Evolutionary conservation across 495 filamentous ascomycete genomes (phyloP).

Genomic region (Penicillium robsamsonii): DNA sequence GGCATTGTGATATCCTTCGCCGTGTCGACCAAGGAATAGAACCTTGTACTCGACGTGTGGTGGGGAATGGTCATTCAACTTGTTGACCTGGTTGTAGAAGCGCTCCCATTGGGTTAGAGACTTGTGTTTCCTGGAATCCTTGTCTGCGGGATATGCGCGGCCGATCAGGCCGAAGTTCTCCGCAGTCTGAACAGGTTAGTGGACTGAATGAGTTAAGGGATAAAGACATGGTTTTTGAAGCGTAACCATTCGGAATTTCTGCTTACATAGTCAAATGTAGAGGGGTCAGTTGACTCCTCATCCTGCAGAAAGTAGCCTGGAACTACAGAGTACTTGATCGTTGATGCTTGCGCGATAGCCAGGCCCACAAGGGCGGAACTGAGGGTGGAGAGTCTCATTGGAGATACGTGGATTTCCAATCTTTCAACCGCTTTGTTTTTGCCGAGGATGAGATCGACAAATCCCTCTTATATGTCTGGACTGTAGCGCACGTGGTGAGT

Average conservation of each 20-base stretch:
- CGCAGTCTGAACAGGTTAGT: constrained; percentile 34
- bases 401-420: constrained; percentile 1
- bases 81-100: constrained; percentile 56
- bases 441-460: constrained; percentile 15
- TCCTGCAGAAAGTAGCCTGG: constrained; percentile 72
- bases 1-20: constrained; percentile 67
- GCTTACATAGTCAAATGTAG: constrained; percentile 64
- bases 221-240: neutral
- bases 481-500: neutral
- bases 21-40: constrained; percentile 67
- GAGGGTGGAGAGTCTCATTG: constrained; percentile 34
- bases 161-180: constrained; percentile 68
- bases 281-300: constrained; percentile 57
- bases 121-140: constrained; percentile 29
- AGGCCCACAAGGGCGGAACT: constrained; percentile 24
- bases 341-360: constrained; percentile 23
- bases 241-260: neutral
- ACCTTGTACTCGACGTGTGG: constrained; percentile 61
- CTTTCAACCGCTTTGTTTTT: neutral
- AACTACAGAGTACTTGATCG: constrained; percentile 61
- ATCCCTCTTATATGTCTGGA: neutral
- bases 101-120: constrained; percentile 63
- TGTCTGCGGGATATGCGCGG: constrained; percentile 53
- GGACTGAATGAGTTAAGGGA: neutral
- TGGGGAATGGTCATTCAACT: constrained; percentile 49